These are phyloP conservation scores for Botryotinia calthae DNA, from an alignment of 2,329 filamentous ascomycete genomes.

Conservation along the genomic window DNA sequence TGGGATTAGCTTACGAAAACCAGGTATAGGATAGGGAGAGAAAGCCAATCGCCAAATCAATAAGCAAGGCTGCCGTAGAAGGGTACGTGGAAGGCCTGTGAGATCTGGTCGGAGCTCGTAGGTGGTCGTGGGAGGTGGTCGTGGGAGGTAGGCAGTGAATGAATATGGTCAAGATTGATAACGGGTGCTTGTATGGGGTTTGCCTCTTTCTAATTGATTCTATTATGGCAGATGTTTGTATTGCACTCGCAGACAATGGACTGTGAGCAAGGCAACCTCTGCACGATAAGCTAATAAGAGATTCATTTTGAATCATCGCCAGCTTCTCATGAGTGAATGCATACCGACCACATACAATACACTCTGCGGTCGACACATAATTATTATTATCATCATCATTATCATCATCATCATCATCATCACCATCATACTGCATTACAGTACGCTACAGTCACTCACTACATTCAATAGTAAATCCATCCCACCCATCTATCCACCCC, in stretches of 20 bases:
- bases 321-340: neutral
- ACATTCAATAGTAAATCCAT: too few relatives aligned
- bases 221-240: neutral
- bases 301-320: neutral
- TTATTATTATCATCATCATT: too few relatives aligned
- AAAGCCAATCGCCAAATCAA: neutral
- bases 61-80: conserved; percentile 4
- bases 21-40: neutral
- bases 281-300: neutral
- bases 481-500: too few relatives aligned
- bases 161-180: neutral
- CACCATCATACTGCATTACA: neutral
- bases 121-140: too few relatives aligned
- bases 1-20: conserved; percentile 1
- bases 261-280: too few relatives aligned
- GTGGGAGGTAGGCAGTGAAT: neutral
- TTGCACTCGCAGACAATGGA: too few relatives aligned
- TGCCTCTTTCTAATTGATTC: neutral
- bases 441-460: too few relatives aligned
- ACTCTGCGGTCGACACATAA: neutral
- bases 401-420: too few relatives aligned
- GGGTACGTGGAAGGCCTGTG: conserved; percentile 7
- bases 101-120: too few relatives aligned
- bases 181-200: neutral
- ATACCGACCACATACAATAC: neutral